phyloP scores from a whole-genome alignment of 768 basidiomycete genomes.

The Mrakia blollopis region DNA sequence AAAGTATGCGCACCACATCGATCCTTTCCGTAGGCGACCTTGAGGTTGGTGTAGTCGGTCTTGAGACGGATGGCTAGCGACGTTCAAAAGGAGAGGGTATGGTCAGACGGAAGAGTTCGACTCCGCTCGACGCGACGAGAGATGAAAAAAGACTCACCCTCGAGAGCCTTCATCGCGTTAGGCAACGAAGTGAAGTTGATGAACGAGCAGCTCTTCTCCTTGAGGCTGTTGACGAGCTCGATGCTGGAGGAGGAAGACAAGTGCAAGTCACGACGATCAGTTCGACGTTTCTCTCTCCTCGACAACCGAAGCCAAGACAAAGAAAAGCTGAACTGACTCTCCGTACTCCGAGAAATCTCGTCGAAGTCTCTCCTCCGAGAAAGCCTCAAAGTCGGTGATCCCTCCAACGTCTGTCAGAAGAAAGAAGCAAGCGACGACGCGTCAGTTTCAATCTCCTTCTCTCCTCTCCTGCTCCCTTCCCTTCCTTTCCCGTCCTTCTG shows the following conservation, averaged over 20 bases:
- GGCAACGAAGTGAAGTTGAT: conserved; percentile 93
- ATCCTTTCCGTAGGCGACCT: conserved; percentile 92
- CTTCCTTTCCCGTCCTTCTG: not conserved
- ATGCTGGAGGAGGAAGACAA: conserved; percentile 14
- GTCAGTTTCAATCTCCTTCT: not conserved
- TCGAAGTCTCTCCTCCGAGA: conserved; percentile 82
- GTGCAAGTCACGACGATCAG: conserved; percentile 42
- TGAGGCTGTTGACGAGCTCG: conserved; percentile 31
- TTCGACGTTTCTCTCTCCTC: not conserved
- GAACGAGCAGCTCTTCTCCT: conserved; percentile 76
- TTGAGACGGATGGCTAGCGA: conserved; percentile 49
- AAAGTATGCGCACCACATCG: conserved; percentile 55
- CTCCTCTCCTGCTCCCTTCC: not conserved
- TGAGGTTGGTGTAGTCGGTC: conserved; percentile 79
- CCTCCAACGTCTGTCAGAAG: conserved; percentile 29
- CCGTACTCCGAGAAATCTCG: conserved; percentile 85
- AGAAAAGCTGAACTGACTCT: conserved; percentile 21
- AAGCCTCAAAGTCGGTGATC: conserved; percentile 89
- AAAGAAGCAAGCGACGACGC: not conserved
- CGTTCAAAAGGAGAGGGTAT: not conserved
- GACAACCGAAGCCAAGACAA: not conserved
- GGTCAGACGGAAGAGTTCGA: not conserved
- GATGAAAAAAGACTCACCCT: conserved; percentile 50
- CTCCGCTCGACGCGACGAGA: not conserved
- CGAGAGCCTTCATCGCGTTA: conserved; percentile 97